Base-by-base conservation (phyloP, 2,329 filamentous ascomycete species). In the Nemania sp. region DNA sequence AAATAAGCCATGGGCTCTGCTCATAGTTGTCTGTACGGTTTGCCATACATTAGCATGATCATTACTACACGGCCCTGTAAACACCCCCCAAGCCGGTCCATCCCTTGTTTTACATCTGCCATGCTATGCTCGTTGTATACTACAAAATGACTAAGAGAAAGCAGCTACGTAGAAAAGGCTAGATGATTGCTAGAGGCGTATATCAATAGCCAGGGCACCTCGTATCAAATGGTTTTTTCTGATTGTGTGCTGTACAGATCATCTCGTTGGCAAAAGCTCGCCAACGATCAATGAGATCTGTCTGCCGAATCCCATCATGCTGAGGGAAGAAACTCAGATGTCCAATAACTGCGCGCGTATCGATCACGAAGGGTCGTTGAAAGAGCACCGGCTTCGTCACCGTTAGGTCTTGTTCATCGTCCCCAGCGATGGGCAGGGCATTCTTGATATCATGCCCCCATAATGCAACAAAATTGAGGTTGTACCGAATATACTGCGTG, bases 271-370 rank as follows among this genome's bases (percentile, higher is more conserved):
- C 81, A 65, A 79, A 83, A 5, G 74, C 71, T 15, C 75, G 72
- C 65, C 83, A 84, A 9, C 81, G 72, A 39, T 77, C 73, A 5
- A 84, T 67, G 14, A 83, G 68, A 60, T 84, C 80, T 0, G 81
- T 83, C 46, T 71, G 67, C 12, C 74, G 73, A 36, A 83, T 66
- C 7, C 72, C 71, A 4, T 73, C 72, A n/a, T 70, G 65, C 57
- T 77, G 73, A 6, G 70, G 70, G 11, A 67, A 70, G 41, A 79
- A 80, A 52, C 74, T 76, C 55, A 79, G 80, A 64, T 83, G 80
- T 3, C 74, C 77, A 9, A 76, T 80, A 15, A 84, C 66, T 0
- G 77, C 78, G 53, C 77, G 74, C 5, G 79, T 80, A 64, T 83
- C 79, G n/a, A 83, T 77, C 11, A 80, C 72, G 19, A 79, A 74